Evolutionary conservation across 2,329 filamentous ascomycete genomes (phyloP), one percentile per base, ranked within the genome.

Genomic region (Cercospora nicotianae): DNA sequence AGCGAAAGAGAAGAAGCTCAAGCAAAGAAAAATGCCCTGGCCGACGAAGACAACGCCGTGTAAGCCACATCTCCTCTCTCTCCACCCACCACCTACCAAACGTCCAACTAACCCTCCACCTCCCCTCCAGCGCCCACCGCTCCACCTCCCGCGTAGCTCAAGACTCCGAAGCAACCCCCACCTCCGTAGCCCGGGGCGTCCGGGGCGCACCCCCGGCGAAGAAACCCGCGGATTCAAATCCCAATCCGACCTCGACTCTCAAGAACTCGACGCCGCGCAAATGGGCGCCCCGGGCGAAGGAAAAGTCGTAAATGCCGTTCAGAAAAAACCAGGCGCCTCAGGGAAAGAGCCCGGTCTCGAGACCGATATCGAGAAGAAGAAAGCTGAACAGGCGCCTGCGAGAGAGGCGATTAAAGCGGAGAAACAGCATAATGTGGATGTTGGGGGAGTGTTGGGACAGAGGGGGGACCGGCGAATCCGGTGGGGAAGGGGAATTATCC

Each of bases 221-320:
- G 82, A 84, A 68, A 69, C 73, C 10, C 76, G 79, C 20, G 81
- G 81, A 0, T 30, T 30, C 8, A 67, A 77, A 20, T 78, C 75
- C 0, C 70, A 80, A 12, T 79, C 81, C 61, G 77, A 81, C 55
- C 75, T 83, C 28, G 82, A 82, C n/a, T 77, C 80, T 60, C 77
- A 80, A n/a, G 83, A 84, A 75, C 72, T 83, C 23, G 82, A 84
- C 55, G 83, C 75, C 8, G 76, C 80, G 69, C 82, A 85, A 72
- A 84, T 85, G 82, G 80, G 78, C 7, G 80, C 80, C 20, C 80
- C 81, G 0, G 83, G 82, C 0, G 83, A 85, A 70, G 82, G 82
- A 10, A 75, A 77, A 45, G 78, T 85, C 5, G 77, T 77, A 1
- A 77, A 77, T 53, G 82, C 82, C 0, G 83, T 84, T 8, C 75